Evolutionary conservation across 1,284 basidiomycete genomes (phyloP).

Genomic region (Cutaneotrichosporon mucoides): DNA sequence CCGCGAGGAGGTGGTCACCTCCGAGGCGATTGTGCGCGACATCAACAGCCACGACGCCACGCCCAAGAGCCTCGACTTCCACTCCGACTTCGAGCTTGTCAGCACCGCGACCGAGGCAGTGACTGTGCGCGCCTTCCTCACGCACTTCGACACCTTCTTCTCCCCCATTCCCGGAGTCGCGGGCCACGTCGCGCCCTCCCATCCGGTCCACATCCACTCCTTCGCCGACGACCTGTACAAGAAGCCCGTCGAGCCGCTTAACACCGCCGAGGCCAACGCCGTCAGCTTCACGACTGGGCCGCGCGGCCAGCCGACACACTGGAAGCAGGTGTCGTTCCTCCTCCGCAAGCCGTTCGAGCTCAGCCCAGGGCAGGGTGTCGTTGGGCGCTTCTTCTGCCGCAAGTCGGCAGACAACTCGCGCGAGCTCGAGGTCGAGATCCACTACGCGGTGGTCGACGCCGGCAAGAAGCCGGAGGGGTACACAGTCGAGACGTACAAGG

Average conservation of each 20-base stretch:
- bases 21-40: constrained; percentile 63
- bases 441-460: constrained; percentile 51
- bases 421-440: constrained; percentile 88
- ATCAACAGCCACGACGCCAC: constrained; percentile 65
- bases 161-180: constrained; percentile 54
- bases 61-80: constrained; percentile 70
- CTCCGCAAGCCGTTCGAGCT: constrained; percentile 72
- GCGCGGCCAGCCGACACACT: constrained; percentile 78
- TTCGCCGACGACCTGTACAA: constrained; percentile 35
- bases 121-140: constrained; percentile 70
- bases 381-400: constrained; percentile 73
- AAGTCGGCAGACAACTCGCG: constrained; percentile 77
- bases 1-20: constrained; percentile 64
- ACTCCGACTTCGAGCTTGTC: constrained; percentile 65
- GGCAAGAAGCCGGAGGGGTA: constrained; percentile 18
- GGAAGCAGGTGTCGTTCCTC: constrained; percentile 94
- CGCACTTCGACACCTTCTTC: constrained; percentile 96
- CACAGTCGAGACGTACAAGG: constrained; percentile 36
- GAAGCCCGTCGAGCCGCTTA: constrained; percentile 21
- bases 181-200: constrained; percentile 53
- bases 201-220: constrained; percentile 32
- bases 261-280: constrained; percentile 45
- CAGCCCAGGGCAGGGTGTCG: constrained; percentile 64
- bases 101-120: constrained; percentile 59
- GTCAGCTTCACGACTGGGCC: constrained; percentile 86